A percentile compares a stretch with the other conserved stretches of the same genome.
These are phyloP conservation scores for Crithidia mellificae DNA, from an alignment of 208 protist species.

Conservation along the genomic window DNA sequence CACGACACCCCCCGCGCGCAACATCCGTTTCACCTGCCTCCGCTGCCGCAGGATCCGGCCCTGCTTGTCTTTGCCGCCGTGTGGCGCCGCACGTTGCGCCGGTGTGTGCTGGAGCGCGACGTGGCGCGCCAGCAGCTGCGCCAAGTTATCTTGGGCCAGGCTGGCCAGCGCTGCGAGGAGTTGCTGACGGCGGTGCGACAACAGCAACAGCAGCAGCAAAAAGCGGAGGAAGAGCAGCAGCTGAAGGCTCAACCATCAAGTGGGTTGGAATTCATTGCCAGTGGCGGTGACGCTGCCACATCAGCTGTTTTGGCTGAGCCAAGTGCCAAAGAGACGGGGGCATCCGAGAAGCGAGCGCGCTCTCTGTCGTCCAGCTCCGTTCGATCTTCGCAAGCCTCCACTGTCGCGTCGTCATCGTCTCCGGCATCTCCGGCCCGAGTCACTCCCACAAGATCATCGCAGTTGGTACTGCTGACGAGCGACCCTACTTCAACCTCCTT, in stretches of 20 bases:
- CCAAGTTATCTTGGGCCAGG: conserved; percentile 32
- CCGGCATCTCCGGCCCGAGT: conserved; percentile 3
- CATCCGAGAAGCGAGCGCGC: too few species aligned
- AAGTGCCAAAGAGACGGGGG: not conserved
- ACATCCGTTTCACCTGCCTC: conserved; percentile 54
- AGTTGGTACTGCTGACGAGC: conserved; percentile 15
- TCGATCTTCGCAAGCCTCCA: not conserved
- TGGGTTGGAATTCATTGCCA: too few species aligned
- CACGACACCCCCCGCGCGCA: conserved; percentile 33
- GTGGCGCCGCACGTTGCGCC: conserved; percentile 48
- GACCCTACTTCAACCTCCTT: conserved; percentile 27
- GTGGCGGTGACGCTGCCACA: not conserved
- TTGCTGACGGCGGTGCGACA: conserved; percentile 24
- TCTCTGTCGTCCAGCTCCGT: too few species aligned
- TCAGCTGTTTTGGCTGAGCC: not conserved
- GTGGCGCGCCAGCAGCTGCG: conserved; percentile 39
- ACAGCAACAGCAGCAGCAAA: conserved; percentile 16
- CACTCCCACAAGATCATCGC: too few species aligned
- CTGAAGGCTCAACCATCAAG: not conserved
- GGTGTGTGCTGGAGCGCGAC: conserved; percentile 33
- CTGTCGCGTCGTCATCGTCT: not conserved
- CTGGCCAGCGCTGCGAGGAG: conserved; percentile 38
- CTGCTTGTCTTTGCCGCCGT: conserved; percentile 44
- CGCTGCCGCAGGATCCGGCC: conserved; percentile 56
- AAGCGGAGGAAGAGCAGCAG: not conserved